These are phyloP conservation scores for Ophiostoma australiae DNA, from an alignment of 2,329 filamentous ascomycete species.

Conservation along the genomic window DNA sequence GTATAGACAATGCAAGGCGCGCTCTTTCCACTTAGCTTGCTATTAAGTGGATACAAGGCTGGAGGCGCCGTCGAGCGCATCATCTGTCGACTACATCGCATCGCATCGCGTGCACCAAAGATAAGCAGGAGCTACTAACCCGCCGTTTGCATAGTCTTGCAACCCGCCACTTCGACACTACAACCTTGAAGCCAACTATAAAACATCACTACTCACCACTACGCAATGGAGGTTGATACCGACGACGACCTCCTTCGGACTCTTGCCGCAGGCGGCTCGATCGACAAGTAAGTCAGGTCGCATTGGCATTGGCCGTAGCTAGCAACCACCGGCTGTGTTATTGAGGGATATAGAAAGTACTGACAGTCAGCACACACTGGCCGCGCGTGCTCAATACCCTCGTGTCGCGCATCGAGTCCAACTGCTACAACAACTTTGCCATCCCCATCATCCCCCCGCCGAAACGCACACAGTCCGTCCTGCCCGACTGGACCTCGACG, in stretches of 20 bases:
- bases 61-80: background rate
- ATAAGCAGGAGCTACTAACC: background rate
- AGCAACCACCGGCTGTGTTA: background rate
- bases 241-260: slow-evolving; percentile 47
- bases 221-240: slow-evolving; percentile 51
- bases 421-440: slow-evolving; percentile 61
- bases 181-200: background rate
- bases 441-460: slow-evolving; percentile 55
- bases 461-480: slow-evolving; percentile 40
- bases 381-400: slow-evolving; percentile 60
- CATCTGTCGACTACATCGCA: slow-evolving; percentile 1
- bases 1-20: background rate
- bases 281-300: slow-evolving; percentile 46
- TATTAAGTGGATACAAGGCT: slow-evolving; percentile 6
- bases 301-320: slow-evolving; percentile 32
- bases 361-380: slow-evolving; percentile 47
- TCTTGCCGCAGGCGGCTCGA: slow-evolving; percentile 48
- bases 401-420: slow-evolving; percentile 61
- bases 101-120: slow-evolving; percentile 3
- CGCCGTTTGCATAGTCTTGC: background rate
- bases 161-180: background rate
- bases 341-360: background rate
- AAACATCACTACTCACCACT: background rate
- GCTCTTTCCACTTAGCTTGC: slow-evolving; percentile 6
- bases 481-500: slow-evolving; percentile 34